Evolutionary conservation across 2,329 filamentous ascomycete species (phyloP).

Genomic region (Cladosporium sp.): DNA sequence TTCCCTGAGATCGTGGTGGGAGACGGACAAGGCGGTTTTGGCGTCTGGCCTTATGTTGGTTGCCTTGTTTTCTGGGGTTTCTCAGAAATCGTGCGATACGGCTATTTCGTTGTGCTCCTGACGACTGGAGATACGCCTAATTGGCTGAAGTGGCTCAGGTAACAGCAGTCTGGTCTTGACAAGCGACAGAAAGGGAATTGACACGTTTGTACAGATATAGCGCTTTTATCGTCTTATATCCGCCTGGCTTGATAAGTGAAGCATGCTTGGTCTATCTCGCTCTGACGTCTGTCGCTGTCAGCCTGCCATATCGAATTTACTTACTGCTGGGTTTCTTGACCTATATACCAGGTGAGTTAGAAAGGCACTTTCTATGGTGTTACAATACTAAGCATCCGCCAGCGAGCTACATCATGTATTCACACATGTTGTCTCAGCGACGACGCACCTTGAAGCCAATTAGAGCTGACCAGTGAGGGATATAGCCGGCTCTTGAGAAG

Average conservation of each 20-base stretch:
- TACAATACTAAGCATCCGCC: background rate
- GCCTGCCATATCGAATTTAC: background rate
- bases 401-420: conserved; percentile 2
- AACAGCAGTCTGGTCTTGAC: background rate
- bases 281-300: background rate
- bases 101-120: background rate
- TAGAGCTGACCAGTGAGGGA: too few relatives aligned
- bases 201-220: background rate
- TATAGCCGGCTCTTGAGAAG: too few relatives aligned
- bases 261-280: background rate
- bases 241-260: background rate
- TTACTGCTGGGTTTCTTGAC: background rate
- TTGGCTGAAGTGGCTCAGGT: conserved; percentile 1
- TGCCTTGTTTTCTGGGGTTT: background rate
- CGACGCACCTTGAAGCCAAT: background rate
- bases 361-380: background rate
- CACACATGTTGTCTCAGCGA: background rate
- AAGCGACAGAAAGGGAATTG: background rate
- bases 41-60: background rate
- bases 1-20: background rate
- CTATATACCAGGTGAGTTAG: background rate
- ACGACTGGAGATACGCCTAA: background rate
- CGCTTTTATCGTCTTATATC: background rate
- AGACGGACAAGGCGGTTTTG: background rate
- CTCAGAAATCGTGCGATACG: background rate